Conservation (phyloP, 257 asterid species). For the Petunia secreta region DNA sequence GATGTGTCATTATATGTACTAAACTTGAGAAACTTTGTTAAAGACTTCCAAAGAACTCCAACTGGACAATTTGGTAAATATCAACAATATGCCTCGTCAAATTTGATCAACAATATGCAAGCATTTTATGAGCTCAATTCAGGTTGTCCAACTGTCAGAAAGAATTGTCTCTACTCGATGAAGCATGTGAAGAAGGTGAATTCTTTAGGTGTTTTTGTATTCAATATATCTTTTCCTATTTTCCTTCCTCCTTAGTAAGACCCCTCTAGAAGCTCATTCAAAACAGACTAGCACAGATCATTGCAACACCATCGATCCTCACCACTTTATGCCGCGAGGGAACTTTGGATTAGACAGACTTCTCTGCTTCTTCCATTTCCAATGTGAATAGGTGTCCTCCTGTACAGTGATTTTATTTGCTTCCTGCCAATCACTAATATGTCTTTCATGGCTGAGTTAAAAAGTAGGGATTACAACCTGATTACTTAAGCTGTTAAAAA, state of each 20-base stretch:
- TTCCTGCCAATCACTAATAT: no score
- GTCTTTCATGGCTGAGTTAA: no score
- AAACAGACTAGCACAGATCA: not conserved
- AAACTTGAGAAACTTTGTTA: not conserved
- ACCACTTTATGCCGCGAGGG: not conserved
- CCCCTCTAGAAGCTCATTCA: not conserved
- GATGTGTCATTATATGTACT: conserved; percentile 1
- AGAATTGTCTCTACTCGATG: not conserved
- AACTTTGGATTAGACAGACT: not conserved
- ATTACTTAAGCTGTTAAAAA: no score
- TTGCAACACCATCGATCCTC: not conserved
- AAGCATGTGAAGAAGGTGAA: not conserved
- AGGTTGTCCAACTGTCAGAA: not conserved
- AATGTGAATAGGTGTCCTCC: not conserved
- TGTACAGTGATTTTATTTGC: no score
- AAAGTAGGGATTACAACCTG: no score
- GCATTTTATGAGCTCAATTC: not conserved
- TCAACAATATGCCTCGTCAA: not conserved
- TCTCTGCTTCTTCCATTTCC: conserved; percentile 9
- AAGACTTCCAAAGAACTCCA: not conserved
- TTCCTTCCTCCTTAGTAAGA: not conserved
- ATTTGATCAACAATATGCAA: not conserved
- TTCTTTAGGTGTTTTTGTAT: not conserved
- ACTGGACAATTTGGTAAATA: conserved; percentile 13
- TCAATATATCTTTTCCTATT: not conserved